phyloP scores from a whole-genome alignment of 495 filamentous ascomycete genomes.

The Penicillium cataractarum region DNA sequence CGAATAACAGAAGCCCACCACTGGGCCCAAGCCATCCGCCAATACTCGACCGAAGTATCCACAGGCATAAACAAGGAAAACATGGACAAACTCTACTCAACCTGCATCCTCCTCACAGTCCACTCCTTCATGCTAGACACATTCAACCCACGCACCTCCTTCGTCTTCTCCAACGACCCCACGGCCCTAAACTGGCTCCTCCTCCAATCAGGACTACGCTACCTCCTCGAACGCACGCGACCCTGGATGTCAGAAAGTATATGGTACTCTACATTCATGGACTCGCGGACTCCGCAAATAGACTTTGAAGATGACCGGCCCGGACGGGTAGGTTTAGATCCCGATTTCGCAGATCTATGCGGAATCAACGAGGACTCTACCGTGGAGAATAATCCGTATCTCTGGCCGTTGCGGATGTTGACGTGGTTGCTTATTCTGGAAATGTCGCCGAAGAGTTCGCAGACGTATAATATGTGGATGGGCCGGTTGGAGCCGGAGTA shows the following conservation, averaged over 20 bases:
- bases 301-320: constrained; percentile 36
- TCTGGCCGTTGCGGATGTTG: constrained; percentile 43
- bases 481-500: constrained; percentile 38
- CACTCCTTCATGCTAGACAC: constrained; percentile 42
- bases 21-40: constrained; percentile 45
- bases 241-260: constrained; percentile 44
- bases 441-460: constrained; percentile 19
- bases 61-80: constrained; percentile 37
- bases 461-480: constrained; percentile 39
- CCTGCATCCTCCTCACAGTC: constrained; percentile 46
- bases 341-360: constrained; percentile 43
- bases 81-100: constrained; percentile 49
- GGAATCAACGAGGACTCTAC: constrained; percentile 42
- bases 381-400: constrained; percentile 42
- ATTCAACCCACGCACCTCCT: constrained; percentile 44
- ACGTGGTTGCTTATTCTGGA: constrained; percentile 34
- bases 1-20: constrained; percentile 46
- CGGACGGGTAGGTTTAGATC: constrained; percentile 40
- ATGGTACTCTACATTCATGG: constrained; percentile 41
- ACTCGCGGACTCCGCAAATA: constrained; percentile 25
- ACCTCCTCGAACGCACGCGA: constrained; percentile 35
- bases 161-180: constrained; percentile 44
- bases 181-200: constrained; percentile 46
- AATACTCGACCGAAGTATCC: constrained; percentile 40
- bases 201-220: constrained; percentile 45